Evolutionary conservation across 495 filamentous ascomycete genomes (phyloP).

Genomic region (Bacidia gigantensis): DNA sequence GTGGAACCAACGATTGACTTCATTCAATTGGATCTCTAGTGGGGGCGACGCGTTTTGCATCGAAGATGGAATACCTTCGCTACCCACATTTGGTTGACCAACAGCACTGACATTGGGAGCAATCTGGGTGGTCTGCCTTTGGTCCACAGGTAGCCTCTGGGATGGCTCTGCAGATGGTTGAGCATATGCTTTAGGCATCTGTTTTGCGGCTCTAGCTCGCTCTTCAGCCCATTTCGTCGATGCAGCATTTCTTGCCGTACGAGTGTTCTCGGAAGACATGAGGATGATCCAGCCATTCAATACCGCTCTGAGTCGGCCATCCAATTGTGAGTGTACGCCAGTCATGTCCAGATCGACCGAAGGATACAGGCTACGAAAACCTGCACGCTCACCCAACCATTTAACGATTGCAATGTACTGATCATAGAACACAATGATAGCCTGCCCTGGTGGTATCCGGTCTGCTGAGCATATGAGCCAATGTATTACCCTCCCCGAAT

Average conservation of each 20-base stretch:
- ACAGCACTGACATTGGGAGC: too few relatives aligned
- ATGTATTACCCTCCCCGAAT: conserved; percentile 5
- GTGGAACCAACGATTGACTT: neutral
- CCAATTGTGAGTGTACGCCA: conserved; percentile 4
- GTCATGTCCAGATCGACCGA: conserved; percentile 1
- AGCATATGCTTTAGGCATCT: too few relatives aligned
- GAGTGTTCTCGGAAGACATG: conserved; percentile 6
- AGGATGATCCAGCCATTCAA: conserved; percentile 3
- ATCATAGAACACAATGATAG: conserved; percentile 6
- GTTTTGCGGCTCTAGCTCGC: neutral
- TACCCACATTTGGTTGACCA: too few relatives aligned
- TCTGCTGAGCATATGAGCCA: conserved; percentile 10
- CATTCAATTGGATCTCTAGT: neutral
- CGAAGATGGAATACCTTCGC: too few relatives aligned
- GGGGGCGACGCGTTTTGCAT: neutral
- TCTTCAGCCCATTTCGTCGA: conserved; percentile 3
- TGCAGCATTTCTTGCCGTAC: neutral
- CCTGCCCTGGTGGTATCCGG: conserved; percentile 6
- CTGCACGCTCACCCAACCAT: conserved; percentile 7
- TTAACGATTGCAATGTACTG: conserved; percentile 7
- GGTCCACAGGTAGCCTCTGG: neutral
- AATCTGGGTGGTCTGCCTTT: neutral
- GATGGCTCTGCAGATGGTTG: too few relatives aligned
- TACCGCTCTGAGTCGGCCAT: neutral
- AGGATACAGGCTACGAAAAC: conserved; percentile 2